Conservation (phyloP, 1,284 basidiomycete genomes). For the Ceratobasidium sp. region DNA sequence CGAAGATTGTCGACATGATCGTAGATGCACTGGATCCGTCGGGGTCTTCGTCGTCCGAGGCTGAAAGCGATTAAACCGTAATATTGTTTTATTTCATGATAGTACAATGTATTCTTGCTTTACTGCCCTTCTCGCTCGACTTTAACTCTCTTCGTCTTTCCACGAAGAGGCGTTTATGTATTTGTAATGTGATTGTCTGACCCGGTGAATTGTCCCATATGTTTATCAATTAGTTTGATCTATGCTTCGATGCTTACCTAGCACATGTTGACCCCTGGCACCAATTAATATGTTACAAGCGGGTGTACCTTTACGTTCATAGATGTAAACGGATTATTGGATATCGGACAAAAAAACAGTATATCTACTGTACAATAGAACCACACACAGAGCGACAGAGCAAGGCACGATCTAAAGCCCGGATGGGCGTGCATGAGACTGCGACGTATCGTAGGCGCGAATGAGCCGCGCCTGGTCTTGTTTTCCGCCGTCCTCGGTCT, state of each 20-base stretch:
- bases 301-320: neutral
- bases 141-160: no score
- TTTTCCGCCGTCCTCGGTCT: conserved; percentile 83
- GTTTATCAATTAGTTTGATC: no score
- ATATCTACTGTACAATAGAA: conserved; percentile 19
- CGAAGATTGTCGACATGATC: neutral
- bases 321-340: conserved; percentile 4
- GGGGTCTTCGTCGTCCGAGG: neutral
- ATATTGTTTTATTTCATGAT: neutral
- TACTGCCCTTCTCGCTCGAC: no score
- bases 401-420: conserved; percentile 56
- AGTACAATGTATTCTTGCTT: no score
- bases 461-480: conserved; percentile 90
- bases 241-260: no score
- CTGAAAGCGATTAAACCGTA: neutral
- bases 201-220: no score
- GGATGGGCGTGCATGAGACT: conserved; percentile 72
- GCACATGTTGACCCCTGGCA: no score
- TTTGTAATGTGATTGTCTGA: no score
- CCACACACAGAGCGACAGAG: conserved; percentile 13
- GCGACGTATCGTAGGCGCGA: conserved; percentile 89
- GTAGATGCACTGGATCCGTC: neutral
- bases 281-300: no score
- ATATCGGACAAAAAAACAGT: conserved; percentile 14
- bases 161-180: no score